Conservation (phyloP, 2,329 filamentous ascomycete genomes). For the Cadophora sp. region DNA sequence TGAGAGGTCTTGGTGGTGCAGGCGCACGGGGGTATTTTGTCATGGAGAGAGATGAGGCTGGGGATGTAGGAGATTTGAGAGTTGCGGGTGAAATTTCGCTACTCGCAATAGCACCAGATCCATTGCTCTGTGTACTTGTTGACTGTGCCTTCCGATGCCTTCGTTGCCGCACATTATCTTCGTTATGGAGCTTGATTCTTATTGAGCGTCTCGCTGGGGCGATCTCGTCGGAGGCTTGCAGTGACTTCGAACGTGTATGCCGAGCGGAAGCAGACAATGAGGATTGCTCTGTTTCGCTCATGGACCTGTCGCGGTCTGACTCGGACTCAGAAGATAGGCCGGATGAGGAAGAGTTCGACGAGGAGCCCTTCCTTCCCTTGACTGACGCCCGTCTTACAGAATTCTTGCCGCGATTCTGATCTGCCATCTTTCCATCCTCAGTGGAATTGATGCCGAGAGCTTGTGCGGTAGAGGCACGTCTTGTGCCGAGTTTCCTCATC, state of each 20-base stretch:
- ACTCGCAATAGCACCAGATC: slow-evolving; percentile 44
- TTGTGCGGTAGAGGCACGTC: slow-evolving; percentile 44
- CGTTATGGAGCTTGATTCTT: slow-evolving; percentile 86
- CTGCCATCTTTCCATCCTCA: slow-evolving; percentile 29
- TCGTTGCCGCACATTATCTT: slow-evolving; percentile 75
- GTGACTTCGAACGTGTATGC: slow-evolving; percentile 70
- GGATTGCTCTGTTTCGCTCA: slow-evolving; percentile 34
- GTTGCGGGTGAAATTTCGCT: slow-evolving; percentile 70
- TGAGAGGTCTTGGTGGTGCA: slow-evolving; percentile 85
- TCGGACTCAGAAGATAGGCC: slow-evolving; percentile 71
- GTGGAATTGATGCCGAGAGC: slow-evolving; percentile 43
- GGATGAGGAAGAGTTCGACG: slow-evolving; percentile 59
- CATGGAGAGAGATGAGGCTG: slow-evolving; percentile 69
- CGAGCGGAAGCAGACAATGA: slow-evolving; percentile 43
- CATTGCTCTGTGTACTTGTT: slow-evolving; percentile 51
- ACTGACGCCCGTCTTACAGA: slow-evolving; percentile 29
- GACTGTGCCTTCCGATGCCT: slow-evolving; percentile 70
- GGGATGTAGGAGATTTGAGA: slow-evolving; percentile 92
- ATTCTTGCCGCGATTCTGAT: slow-evolving; percentile 32
- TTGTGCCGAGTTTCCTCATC: slow-evolving; percentile 62
- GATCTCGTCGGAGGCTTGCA: slow-evolving; percentile 66
- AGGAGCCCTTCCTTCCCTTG: slow-evolving; percentile 29
- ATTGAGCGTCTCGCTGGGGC: slow-evolving; percentile 79
- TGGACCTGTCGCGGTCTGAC: slow-evolving; percentile 56
- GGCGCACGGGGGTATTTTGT: slow-evolving; percentile 92